These are phyloP conservation scores for Lumnitzera littorea DNA, from an alignment of 345 rosid genomes.

Conservation along the genomic window DNA sequence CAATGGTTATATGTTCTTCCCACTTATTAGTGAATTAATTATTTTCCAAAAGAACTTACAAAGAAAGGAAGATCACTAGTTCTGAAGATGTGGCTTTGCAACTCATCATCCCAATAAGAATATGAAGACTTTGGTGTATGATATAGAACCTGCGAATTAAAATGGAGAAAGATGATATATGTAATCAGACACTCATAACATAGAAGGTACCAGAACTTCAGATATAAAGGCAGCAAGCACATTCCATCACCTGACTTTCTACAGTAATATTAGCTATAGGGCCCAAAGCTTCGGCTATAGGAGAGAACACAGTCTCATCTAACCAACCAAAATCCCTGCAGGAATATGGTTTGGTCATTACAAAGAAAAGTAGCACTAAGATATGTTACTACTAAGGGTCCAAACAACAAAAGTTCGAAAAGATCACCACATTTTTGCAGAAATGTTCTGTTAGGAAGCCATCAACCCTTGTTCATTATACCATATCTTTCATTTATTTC, in stretches of 20 bases:
- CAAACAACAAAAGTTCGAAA: neutral
- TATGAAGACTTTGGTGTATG: conserved; percentile 85
- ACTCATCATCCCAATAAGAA: conserved; percentile 73
- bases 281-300: conserved; percentile 58
- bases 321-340: conserved; percentile 71
- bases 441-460: too few species aligned
- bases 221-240: conserved; percentile 2
- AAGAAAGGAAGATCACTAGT: conserved; percentile 87
- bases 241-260: conserved; percentile 73
- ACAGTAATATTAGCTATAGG: conserved; percentile 76
- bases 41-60: conserved; percentile 38
- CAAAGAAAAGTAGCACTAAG: neutral
- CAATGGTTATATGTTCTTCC: too few species aligned
- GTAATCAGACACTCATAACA: conserved; percentile 3
- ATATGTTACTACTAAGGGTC: neutral
- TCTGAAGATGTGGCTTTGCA: conserved; percentile 53
- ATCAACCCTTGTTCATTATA: neutral
- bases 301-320: conserved; percentile 56
- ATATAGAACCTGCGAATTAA: conserved; percentile 59
- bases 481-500: neutral
- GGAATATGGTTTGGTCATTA: conserved; percentile 6
- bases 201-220: neutral
- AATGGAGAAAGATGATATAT: conserved; percentile 5
- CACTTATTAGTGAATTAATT: too few species aligned
- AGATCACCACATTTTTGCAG: too few species aligned